These are phyloP conservation scores for Chaetomium fimeti DNA, from an alignment of 495 filamentous ascomycete genomes.

Conservation along the genomic window DNA sequence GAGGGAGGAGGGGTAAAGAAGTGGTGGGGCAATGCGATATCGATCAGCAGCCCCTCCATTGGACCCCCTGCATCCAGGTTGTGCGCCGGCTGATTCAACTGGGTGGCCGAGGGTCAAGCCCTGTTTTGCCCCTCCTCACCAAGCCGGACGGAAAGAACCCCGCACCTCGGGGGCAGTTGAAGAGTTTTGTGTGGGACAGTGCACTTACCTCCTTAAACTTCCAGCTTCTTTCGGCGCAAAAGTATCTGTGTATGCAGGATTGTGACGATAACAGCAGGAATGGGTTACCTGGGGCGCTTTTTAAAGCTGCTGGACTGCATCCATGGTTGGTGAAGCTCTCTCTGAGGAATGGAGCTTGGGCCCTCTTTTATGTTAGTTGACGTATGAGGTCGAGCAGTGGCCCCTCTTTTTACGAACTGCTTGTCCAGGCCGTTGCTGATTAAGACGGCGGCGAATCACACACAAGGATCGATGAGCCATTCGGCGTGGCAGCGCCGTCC, in stretches of 20 bases:
- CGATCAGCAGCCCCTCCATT: conserved; percentile 30
- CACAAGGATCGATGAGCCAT: conserved; percentile 1
- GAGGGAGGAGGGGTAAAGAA: conserved; percentile 33
- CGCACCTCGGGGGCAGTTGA: not conserved
- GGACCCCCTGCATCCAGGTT: conserved; percentile 29
- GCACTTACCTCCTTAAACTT: not conserved
- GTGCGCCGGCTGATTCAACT: conserved; percentile 36
- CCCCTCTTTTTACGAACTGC: not conserved
- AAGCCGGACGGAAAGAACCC: conserved; percentile 21
- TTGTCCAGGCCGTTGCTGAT: not conserved
- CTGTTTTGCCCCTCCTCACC: conserved; percentile 38
- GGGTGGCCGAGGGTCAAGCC: conserved; percentile 38
- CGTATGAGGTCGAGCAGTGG: conserved; percentile 6
- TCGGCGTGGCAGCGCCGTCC: conserved; percentile 4
- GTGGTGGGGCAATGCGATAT: conserved; percentile 33
- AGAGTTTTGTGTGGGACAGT: not conserved
- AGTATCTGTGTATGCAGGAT: too few relatives aligned
- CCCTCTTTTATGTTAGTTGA: conserved; percentile 1
- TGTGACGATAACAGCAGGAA: not conserved
- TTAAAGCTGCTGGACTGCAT: not conserved
- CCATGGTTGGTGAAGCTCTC: conserved; percentile 5
- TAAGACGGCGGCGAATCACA: not conserved
- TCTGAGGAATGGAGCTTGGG: conserved; percentile 8
- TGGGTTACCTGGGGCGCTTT: not conserved
- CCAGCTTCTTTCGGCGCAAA: not conserved